Base-by-base conservation (phyloP, 2,329 filamentous ascomycete species). In the Monosporascus sp. region DNA sequence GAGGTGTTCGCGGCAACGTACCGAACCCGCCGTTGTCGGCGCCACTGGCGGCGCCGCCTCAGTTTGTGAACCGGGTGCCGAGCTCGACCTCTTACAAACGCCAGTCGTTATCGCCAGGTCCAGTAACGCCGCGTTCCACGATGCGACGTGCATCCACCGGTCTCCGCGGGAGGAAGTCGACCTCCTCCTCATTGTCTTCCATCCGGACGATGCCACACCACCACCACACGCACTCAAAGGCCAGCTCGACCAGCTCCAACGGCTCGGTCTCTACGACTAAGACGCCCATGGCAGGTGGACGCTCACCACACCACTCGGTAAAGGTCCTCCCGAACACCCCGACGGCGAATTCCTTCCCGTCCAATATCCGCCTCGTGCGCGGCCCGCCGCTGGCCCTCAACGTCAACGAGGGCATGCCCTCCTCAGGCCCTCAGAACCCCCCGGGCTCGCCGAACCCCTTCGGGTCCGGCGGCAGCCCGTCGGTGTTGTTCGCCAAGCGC, bases 301-400 rank as follows among this genome's bases (percentile, higher is more conserved):
- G 89, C 24, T 92, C 87, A 3, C 93, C 94, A 1, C 91, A 97
- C 67, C 83, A 90, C 60, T 96, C 90, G 0, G 88, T 97, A 63
- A 97, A 97, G 72, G 88, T 97, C n/a, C 82, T 97, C 3, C 93
- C 94, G 1, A 89, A 90, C 0, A 96, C 92, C 0, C 93, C 93
- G 0, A 92, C 88, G 0, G 74, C 81, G 3, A 76, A 78, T 17
- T 75, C 82, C 1, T 96, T 97, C 63, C 92, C 93, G 0, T 89
- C 85, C 49, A 95, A 92, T 60, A 89, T 97, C 55, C 86, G 93
- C 3, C 77, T 97, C 14, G 89, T 93, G 1, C 83, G 91, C 31
- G 84, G 78, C 15, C 68, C 76, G 0, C 75, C 77, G 0, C 75
- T 80, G 2, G 72, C 80, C 0, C 64, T 81, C 22, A 75, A 71